Conservation (phyloP, 2,329 filamentous ascomycete species). For the Trichoderma simmonsii region DNA sequence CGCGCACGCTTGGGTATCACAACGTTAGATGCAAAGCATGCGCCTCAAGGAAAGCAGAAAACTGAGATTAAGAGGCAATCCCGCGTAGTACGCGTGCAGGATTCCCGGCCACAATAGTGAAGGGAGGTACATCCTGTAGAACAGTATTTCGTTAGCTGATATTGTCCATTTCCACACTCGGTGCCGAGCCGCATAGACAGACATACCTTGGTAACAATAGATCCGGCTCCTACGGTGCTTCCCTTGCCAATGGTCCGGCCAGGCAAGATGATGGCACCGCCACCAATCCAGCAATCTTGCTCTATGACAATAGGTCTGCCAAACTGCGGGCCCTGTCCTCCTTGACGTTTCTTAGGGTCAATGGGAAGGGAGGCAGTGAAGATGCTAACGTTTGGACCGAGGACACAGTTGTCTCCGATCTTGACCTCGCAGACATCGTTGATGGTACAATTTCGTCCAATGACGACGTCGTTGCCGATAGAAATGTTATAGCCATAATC, state of each 20-base stretch:
- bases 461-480: slow-evolving; percentile 79
- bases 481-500: slow-evolving; percentile 95
- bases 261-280: slow-evolving; percentile 72
- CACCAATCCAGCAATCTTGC: slow-evolving; percentile 81
- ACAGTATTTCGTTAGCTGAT: slow-evolving; percentile 21
- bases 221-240: slow-evolving; percentile 75
- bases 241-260: slow-evolving; percentile 79
- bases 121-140: slow-evolving; percentile 59
- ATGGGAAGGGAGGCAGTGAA: slow-evolving; percentile 71
- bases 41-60: slow-evolving; percentile 4
- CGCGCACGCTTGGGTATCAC: slow-evolving; percentile 31
- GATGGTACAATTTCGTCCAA: slow-evolving; percentile 80
- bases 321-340: slow-evolving; percentile 67
- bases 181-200: neutral
- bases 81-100: slow-evolving; percentile 58
- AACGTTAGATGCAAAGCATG: slow-evolving; percentile 26
- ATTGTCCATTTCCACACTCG: neutral
- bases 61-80: slow-evolving; percentile 24
- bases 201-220: slow-evolving; percentile 74
- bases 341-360: slow-evolving; percentile 70
- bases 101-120: slow-evolving; percentile 68
- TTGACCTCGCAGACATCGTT: slow-evolving; percentile 80
- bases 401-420: slow-evolving; percentile 73
- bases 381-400: slow-evolving; percentile 83
- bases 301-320: slow-evolving; percentile 74